Conservation (phyloP, 257 asterid species). For the Lavandula angustifolia region DNA sequence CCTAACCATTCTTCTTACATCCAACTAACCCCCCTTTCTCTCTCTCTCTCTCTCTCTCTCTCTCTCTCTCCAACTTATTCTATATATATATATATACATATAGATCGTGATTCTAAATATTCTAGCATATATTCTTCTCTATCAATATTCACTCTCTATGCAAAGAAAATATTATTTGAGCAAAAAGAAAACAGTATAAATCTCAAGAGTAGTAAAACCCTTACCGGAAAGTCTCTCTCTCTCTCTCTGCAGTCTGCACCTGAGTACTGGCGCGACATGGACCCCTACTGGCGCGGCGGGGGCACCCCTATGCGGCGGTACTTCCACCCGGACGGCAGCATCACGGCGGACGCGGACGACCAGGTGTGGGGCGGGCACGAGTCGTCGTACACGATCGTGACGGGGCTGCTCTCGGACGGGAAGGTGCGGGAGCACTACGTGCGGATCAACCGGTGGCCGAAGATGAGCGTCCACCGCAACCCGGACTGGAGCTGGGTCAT, state of each 20-base stretch:
- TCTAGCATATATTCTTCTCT: too few species aligned
- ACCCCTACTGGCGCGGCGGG: conserved; percentile 69
- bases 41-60: too few species aligned
- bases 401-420: conserved; percentile 59
- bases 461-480: conserved; percentile 52
- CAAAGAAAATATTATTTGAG: too few species aligned
- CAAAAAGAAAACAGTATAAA: not conserved
- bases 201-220: not conserved
- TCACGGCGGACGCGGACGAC: conserved; percentile 66
- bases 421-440: conserved; percentile 73
- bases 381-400: conserved; percentile 66
- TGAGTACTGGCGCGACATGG: conserved; percentile 69
- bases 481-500: conserved; percentile 84
- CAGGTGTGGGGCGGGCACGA: conserved; percentile 92
- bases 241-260: conserved; percentile 60
- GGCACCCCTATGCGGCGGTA: conserved; percentile 50
- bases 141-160: too few species aligned
- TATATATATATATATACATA: too few species aligned
- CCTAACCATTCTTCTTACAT: too few species aligned
- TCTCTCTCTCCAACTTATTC: too few species aligned
- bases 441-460: conserved; percentile 79
- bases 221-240: not conserved
- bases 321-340: conserved; percentile 84
- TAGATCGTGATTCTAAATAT: too few species aligned
- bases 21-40: too few species aligned